These are phyloP conservation scores for Lycium barbarum DNA, from an alignment of 257 asterid species.

Conservation along the genomic window DNA sequence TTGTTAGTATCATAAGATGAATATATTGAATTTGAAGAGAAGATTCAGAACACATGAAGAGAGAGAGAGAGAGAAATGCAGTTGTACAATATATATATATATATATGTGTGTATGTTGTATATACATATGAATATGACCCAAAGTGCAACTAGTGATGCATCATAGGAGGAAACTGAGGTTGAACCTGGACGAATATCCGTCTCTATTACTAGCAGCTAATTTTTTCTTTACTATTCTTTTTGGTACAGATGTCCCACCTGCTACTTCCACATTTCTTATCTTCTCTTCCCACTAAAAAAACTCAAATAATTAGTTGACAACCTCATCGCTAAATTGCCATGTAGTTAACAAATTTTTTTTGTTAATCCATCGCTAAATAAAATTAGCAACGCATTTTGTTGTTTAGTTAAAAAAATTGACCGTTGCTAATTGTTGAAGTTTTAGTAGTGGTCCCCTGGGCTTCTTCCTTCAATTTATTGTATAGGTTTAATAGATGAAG, in stretches of 20 bases:
- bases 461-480: neutral
- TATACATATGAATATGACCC: neutral
- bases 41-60: neutral
- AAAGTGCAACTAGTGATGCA: neutral
- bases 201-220: neutral
- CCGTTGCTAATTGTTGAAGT: too few species aligned
- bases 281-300: neutral
- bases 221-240: neutral
- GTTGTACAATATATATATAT: neutral
- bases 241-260: constrained; percentile 2
- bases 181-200: constrained; percentile 21
- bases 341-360: too few species aligned
- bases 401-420: too few species aligned
- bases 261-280: neutral
- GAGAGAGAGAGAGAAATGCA: neutral
- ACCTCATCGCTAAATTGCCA: too few species aligned
- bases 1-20: neutral
- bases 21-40: neutral
- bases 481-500: too few species aligned
- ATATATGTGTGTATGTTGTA: too few species aligned
- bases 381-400: too few species aligned
- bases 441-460: too few species aligned
- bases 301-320: too few species aligned
- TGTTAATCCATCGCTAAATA: too few species aligned
- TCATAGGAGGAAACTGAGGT: neutral